Percentiles rank a stretch among this genome's conserved stretches.
Evolutionary conservation across 2,329 filamentous ascomycete species (phyloP).

Genomic region (Parascedosporium putredinis): DNA sequence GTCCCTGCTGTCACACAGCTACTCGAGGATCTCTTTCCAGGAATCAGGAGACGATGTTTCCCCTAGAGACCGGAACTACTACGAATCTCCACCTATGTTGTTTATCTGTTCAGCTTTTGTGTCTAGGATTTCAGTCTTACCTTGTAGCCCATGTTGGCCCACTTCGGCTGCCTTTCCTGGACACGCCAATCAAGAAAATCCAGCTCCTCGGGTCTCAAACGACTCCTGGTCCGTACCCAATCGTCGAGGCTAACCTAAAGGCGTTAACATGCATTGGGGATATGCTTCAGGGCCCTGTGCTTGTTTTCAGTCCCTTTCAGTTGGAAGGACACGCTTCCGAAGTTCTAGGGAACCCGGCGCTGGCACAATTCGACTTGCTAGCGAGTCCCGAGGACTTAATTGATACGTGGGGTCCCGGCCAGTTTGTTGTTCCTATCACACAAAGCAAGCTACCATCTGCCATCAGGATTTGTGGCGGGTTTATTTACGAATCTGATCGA

Average conservation of each 20-base stretch:
- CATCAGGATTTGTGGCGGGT: no score
- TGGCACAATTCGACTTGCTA: background rate
- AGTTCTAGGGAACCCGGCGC: background rate
- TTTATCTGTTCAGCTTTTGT: background rate
- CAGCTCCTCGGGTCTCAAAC: background rate
- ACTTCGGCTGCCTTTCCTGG: background rate
- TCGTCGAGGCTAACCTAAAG: background rate
- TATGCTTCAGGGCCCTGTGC: background rate
- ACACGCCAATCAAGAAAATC: background rate
- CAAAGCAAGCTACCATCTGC: background rate
- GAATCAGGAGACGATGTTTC: no score
- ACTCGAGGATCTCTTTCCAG: no score
- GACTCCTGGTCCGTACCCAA: background rate
- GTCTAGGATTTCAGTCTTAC: conserved; percentile 1
- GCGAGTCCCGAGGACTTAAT: background rate
- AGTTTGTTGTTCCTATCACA: background rate
- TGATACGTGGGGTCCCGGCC: background rate
- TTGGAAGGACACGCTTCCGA: no score
- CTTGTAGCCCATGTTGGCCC: background rate
- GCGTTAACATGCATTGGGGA: background rate
- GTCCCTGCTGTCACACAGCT: no score
- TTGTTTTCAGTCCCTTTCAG: background rate
- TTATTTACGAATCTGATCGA: no score
- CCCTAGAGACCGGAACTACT: background rate
- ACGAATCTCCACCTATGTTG: background rate